These are phyloP conservation scores for Eucalyptus virginea DNA, from an alignment of 345 rosid genomes.

Conservation along the genomic window DNA sequence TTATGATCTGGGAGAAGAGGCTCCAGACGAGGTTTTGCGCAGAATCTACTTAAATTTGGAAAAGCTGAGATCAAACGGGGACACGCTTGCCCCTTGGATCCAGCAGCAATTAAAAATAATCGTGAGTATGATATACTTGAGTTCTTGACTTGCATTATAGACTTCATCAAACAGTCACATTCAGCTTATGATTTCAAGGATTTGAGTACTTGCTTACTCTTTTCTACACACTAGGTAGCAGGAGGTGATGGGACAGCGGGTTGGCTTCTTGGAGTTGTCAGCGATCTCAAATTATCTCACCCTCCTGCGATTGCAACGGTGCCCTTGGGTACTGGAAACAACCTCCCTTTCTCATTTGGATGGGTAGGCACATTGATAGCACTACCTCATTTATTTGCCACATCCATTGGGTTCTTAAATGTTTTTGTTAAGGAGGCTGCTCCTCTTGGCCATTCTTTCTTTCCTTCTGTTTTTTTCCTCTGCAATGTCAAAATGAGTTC, in stretches of 20 bases:
- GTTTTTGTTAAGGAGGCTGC: not conserved
- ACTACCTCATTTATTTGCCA: not conserved
- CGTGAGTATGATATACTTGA: slow-evolving; percentile 25
- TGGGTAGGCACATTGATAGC: slow-evolving; percentile 43
- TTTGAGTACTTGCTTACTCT: not conserved
- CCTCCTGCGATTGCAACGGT: slow-evolving; percentile 91
- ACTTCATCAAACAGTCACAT: not conserved
- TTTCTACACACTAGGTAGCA: slow-evolving; percentile 46
- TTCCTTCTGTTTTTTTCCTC: not conserved
- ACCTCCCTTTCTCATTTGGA: slow-evolving; percentile 91
- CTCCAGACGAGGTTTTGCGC: slow-evolving; percentile 48
- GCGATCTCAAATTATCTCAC: slow-evolving; percentile 73
- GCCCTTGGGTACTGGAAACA: slow-evolving; percentile 97
- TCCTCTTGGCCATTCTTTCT: not conserved
- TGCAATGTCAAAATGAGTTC: not conserved
- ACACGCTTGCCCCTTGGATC: slow-evolving; percentile 31
- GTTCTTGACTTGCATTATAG: not conserved
- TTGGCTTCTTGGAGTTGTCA: slow-evolving; percentile 95
- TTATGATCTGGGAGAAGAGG: slow-evolving; percentile 59
- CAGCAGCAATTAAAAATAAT: slow-evolving; percentile 46
- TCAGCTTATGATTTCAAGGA: not conserved
- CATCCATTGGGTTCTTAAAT: not conserved
- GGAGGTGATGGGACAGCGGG: slow-evolving; percentile 99
- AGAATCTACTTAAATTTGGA: slow-evolving; percentile 55
- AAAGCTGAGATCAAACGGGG: slow-evolving; percentile 31